Base-by-base conservation (phyloP, 495 filamentous ascomycete genomes). In the Aspergillus affinis region DNA sequence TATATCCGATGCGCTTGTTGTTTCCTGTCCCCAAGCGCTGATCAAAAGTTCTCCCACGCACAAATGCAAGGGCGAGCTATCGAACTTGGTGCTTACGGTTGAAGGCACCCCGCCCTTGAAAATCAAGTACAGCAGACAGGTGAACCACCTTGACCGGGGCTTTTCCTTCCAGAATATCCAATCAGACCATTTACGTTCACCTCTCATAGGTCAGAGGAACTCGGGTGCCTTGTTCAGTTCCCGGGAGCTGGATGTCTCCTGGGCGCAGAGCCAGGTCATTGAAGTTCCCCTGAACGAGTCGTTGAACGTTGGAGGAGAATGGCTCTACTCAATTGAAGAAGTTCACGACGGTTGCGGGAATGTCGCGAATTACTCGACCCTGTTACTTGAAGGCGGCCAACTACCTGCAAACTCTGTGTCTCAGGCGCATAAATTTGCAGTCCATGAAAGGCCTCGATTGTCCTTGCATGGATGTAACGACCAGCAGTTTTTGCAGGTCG, bases 261-360 rank as follows among this genome's bases (percentile, higher is more conserved):
- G 94, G 94, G 90, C 91, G 44, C 84, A 84, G 62, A 77, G 83
- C 41, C 90, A 92, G 58, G 84, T 71, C 30, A 86, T 97, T 32
- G 81, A 80, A 27, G 86, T 98, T 13, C 84, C 89, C 3, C 74
- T 98, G 52, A 97, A 96, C 63, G 94, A 98, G 69, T 92, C 92
- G 20, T 82, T 98, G 75, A 83, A 81, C 55, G 73, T 78, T 13
- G 81, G 86, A 47, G 94, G 94, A 45, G 78, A 84, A 18, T 98
- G 93, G 93, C 77, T 86, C 57, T 98, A 97, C 65, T 86, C 86
- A 3, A 86, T 98, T 46, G 92, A 97, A 67, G 90, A 96, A 68
- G 91, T 98, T 29, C 82, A 89, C 56, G 94, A 98, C 79, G 94
- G 84, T 10, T 86, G 88, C 59, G 94, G 93, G 17, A 98, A 98